phyloP scores from a whole-genome alignment of 805 yeast genomes.

The Suhomyces kilbournensis region DNA sequence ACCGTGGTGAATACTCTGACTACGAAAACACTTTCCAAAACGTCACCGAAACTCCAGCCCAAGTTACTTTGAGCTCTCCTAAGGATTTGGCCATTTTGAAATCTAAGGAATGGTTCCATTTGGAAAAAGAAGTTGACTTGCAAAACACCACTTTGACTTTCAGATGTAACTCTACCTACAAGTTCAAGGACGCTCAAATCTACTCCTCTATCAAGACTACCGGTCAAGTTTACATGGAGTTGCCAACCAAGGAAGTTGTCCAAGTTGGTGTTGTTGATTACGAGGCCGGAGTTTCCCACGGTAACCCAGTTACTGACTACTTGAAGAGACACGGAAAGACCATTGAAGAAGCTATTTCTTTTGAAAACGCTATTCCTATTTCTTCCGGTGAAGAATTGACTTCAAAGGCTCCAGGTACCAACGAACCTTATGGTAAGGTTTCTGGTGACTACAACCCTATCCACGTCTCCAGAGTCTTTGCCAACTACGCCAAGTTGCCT shows the following conservation, averaged over 20 bases:
- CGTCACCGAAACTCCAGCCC: constrained; percentile 81
- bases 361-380: constrained; percentile 88
- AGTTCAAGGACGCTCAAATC: constrained; percentile 72
- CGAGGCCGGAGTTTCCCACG: constrained; percentile 88
- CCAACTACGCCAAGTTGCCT: constrained; percentile 87
- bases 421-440: constrained; percentile 94
- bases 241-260: constrained; percentile 86
- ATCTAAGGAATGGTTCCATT: constrained; percentile 97
- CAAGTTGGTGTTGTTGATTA: constrained; percentile 82
- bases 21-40: constrained; percentile 90
- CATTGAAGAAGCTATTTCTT: constrained; percentile 87
- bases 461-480: constrained; percentile 93
- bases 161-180: constrained; percentile 81
- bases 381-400: constrained; percentile 59
- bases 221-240: constrained; percentile 83
- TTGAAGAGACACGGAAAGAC: constrained; percentile 87
- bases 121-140: constrained; percentile 66
- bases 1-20: constrained; percentile 88
- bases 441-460: constrained; percentile 99
- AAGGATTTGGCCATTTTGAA: constrained; percentile 91
- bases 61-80: constrained; percentile 65
- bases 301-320: constrained; percentile 97
- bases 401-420: constrained; percentile 88
- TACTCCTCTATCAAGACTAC: constrained; percentile 77
- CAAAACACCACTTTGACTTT: constrained; percentile 79